These are phyloP conservation scores for Hericium erinaceus DNA, from an alignment of 768 basidiomycete genomes.

Conservation along the genomic window DNA sequence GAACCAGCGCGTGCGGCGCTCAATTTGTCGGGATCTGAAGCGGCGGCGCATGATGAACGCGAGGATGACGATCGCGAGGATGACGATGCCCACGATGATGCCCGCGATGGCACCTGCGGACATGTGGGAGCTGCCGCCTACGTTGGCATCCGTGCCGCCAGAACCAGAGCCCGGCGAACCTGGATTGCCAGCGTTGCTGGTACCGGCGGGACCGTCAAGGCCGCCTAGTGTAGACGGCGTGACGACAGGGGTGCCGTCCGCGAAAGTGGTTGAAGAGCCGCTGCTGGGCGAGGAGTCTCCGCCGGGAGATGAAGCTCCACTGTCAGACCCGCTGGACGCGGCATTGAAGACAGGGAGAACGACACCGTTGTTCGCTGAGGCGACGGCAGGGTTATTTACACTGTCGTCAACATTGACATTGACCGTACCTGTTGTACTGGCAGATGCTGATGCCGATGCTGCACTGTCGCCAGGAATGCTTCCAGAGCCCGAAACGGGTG, in stretches of 20 bases:
- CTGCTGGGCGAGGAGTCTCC: background rate
- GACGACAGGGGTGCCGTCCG: background rate
- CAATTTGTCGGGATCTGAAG: conserved; percentile 30
- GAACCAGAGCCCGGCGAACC: background rate
- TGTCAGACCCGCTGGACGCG: background rate
- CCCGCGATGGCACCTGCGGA: conserved; percentile 41
- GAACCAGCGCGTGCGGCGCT: conserved; percentile 40
- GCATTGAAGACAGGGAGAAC: background rate
- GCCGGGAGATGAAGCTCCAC: background rate
- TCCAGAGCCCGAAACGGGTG: background rate
- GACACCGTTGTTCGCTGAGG: background rate
- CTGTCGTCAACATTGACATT: background rate
- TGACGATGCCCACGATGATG: conserved; percentile 25
- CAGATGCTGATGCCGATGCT: background rate
- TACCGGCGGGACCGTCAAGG: background rate
- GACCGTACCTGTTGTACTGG: background rate
- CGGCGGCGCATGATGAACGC: conserved; percentile 40
- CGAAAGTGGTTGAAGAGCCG: background rate
- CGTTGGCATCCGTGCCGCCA: background rate
- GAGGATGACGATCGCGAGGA: conserved; percentile 26
- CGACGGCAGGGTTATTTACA: background rate
- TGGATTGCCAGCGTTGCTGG: background rate
- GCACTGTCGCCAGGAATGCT: background rate
- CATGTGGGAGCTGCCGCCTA: conserved; percentile 15
- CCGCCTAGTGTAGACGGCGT: background rate